Conservation (phyloP, 2,329 filamentous ascomycete species). For the Teratosphaeria epicoccoides region DNA sequence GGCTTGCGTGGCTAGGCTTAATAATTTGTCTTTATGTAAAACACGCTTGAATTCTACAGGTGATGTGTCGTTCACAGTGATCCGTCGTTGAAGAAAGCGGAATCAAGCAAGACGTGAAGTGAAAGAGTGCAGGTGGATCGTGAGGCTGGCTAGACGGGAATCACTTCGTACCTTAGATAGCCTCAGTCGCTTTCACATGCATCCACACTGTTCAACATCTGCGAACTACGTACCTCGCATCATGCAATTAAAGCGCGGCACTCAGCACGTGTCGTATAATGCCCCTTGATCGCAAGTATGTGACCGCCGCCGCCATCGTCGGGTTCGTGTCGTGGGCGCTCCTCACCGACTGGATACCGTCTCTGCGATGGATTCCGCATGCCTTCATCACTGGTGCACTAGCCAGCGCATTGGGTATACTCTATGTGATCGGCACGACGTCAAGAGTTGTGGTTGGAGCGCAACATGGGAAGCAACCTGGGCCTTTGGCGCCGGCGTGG, state of each 20-base stretch:
- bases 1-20: no score
- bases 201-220: neutral
- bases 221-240: neutral
- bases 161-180: no score
- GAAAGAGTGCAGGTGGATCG: no score
- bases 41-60: no score
- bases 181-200: conserved; percentile 1
- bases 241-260: conserved; percentile 8
- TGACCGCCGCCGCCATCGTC: conserved; percentile 55
- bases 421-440: conserved; percentile 52
- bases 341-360: conserved; percentile 69
- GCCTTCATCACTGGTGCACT: conserved; percentile 65
- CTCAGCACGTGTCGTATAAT: conserved; percentile 32
- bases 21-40: no score
- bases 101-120: no score
- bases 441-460: conserved; percentile 39
- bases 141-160: no score
- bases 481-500: conserved; percentile 16
- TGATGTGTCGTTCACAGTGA: no score
- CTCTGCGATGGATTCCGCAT: conserved; percentile 74
- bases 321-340: conserved; percentile 82
- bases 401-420: conserved; percentile 42
- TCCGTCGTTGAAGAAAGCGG: no score
- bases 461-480: conserved; percentile 6
- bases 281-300: conserved; percentile 65